A percentile compares a stretch with the other conserved stretches of the same genome.
phyloP scores from a whole-genome alignment of 1,284 basidiomycete genomes.

The Tilletia setariae region DNA sequence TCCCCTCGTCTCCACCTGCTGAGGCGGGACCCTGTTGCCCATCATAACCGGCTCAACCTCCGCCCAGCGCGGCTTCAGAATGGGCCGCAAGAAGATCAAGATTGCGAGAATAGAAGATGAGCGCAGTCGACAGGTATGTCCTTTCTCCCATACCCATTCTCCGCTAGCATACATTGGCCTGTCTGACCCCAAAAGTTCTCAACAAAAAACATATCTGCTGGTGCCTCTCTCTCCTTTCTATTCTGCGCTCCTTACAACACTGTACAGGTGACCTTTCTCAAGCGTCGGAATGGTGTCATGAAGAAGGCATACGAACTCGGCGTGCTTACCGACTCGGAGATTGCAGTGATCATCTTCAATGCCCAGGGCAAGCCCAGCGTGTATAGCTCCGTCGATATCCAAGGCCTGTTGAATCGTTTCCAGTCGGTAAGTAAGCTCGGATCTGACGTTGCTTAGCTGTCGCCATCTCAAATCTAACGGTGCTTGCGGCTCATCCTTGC shows the following conservation, averaged over 20 bases:
- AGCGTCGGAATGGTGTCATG: slow-evolving; percentile 85
- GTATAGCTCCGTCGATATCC: slow-evolving; percentile 47
- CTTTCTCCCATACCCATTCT: background rate
- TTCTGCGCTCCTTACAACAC: background rate
- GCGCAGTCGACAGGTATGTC: slow-evolving; percentile 66
- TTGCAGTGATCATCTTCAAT: slow-evolving; percentile 69
- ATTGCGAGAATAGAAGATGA: slow-evolving; percentile 84
- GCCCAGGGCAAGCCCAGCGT: slow-evolving; percentile 48
- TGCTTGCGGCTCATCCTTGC: too few species aligned
- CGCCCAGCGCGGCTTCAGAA: slow-evolving; percentile 46
- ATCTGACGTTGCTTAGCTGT: too few species aligned
- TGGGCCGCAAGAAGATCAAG: slow-evolving; percentile 85
- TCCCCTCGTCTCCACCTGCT: background rate
- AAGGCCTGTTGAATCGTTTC: slow-evolving; percentile 14
- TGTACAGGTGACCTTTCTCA: slow-evolving; percentile 76
- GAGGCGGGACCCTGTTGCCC: background rate
- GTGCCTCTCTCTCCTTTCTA: background rate
- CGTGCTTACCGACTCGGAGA: slow-evolving; percentile 69
- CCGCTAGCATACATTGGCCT: too few species aligned
- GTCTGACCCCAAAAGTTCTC: background rate
- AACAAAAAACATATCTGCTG: too few species aligned
- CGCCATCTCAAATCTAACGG: too few species aligned
- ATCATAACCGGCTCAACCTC: background rate
- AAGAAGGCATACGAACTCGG: slow-evolving; percentile 86
- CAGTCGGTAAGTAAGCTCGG: background rate